Evolutionary conservation across 2,329 filamentous ascomycete species (phyloP), one percentile per base, ranked within the genome.

Genomic region (Cylindrodendrum hubeiense): DNA sequence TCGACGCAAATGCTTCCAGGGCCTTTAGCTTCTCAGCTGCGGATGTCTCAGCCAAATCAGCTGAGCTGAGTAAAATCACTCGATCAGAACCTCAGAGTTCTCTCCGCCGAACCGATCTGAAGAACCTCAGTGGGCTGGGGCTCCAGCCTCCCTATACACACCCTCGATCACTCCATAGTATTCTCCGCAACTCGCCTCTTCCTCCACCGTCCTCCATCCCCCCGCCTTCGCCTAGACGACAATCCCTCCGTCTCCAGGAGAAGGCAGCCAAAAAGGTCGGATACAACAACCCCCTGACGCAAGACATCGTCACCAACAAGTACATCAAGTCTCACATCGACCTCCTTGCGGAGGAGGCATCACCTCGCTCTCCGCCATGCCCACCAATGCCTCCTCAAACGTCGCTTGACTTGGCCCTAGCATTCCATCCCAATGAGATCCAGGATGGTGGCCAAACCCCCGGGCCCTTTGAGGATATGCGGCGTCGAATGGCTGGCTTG

Each of bases 261-360:
- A 86, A 84, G 69, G 84, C 85, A 1, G 82, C 84, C 13, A 84
- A 86, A 65, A 84, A 84, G 54, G 89, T 91, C 3, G 86, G 86
- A 44, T 91, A 91, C 75, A 85, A 89, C 72, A 88, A 85, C 66
- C 89, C 89, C 0, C 77, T 91, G 37, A 88, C 86, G 17, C 87
- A 90, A 76, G 89, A 88, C 24, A 91, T 91, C 71, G 86, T 83
- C 17, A 91, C 87, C 9, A 87, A 87, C 75, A 86, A 81, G 72
- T 91, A 91, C 76, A 86, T 84, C 28, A 87, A 82, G 62, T 90
- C 88, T 1, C 89, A 91, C 74, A 87, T 90, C 64, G 89, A 91
- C 71, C 81, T 91, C 34, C 82, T 91, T 2, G 79, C 80, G 34
- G 89, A 90, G 51, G 88, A 90, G 24, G 80, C 80, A 22, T 87